A percentile compares a stretch with the other conserved stretches of the same genome.
Conservation (phyloP, 306 rosid genomes). For the Quillaja saponaria region DNA sequence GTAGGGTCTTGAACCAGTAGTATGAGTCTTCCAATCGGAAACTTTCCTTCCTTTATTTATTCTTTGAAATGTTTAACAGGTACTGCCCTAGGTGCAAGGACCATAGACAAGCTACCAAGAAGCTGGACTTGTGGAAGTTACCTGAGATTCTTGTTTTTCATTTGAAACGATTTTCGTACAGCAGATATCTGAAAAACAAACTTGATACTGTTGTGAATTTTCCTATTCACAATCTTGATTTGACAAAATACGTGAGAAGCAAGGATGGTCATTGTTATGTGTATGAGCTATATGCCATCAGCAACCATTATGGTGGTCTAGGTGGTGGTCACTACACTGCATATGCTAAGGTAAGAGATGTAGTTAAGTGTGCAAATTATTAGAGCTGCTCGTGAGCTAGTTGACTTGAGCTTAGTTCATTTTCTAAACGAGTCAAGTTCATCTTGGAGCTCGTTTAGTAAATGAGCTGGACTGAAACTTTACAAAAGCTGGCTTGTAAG, state of each 20-base stretch:
- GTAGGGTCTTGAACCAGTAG: neutral
- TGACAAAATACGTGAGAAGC: constrained; percentile 83
- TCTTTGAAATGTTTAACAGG: constrained; percentile 44
- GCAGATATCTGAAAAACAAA: constrained; percentile 94
- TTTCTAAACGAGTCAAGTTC: too few relatives aligned
- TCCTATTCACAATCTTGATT: constrained; percentile 89
- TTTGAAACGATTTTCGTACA: constrained; percentile 90
- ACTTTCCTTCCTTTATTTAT: constrained; percentile 12
- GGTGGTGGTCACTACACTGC: constrained; percentile 99
- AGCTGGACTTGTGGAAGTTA: constrained; percentile 95
- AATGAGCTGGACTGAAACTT: too few relatives aligned
- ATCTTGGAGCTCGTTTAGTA: too few relatives aligned
- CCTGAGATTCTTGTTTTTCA: constrained; percentile 97
- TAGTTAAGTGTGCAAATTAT: too few relatives aligned
- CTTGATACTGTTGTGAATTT: constrained; percentile 91
- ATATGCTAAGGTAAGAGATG: constrained; percentile 71
- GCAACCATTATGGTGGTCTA: constrained; percentile 98
- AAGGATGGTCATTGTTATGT: constrained; percentile 66
- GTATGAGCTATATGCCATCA: constrained; percentile 85
- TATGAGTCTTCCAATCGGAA: constrained; percentile 11
- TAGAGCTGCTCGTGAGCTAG: too few relatives aligned
- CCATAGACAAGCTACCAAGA: constrained; percentile 96
- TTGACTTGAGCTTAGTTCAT: too few relatives aligned
- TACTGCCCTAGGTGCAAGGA: constrained; percentile 98
- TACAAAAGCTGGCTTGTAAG: too few relatives aligned